These are phyloP conservation scores for Cytospora chrysosperma DNA, from an alignment of 2,329 filamentous ascomycete species.

Conservation along the genomic window DNA sequence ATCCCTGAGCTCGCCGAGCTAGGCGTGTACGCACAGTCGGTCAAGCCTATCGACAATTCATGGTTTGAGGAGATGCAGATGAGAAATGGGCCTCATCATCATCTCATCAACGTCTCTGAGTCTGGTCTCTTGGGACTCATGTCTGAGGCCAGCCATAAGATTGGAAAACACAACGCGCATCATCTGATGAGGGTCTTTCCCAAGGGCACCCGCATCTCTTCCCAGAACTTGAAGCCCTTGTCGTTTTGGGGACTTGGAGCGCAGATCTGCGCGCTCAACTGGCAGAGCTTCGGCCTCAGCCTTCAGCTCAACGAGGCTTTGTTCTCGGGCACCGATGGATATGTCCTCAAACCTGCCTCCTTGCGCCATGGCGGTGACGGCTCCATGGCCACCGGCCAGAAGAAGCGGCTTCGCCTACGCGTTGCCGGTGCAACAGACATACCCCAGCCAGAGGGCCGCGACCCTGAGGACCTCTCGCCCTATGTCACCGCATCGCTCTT, in stretches of 20 bases:
- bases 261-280: constrained; percentile 69
- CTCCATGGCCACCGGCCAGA: constrained; percentile 27
- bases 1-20: constrained; percentile 64
- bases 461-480: constrained; percentile 55
- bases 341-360: constrained; percentile 62
- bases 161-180: constrained; percentile 59
- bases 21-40: constrained; percentile 68
- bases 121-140: constrained; percentile 54
- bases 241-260: constrained; percentile 67
- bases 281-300: constrained; percentile 64
- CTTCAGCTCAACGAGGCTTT: constrained; percentile 69
- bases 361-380: constrained; percentile 57
- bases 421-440: constrained; percentile 63
- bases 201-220: constrained; percentile 67
- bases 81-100: constrained; percentile 60
- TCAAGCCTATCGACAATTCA: constrained; percentile 64
- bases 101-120: constrained; percentile 69
- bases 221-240: constrained; percentile 61
- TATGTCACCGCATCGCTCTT: constrained; percentile 66
- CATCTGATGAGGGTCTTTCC: constrained; percentile 71
- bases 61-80: constrained; percentile 57
- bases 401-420: constrained; percentile 53
- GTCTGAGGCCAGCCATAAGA: constrained; percentile 44
- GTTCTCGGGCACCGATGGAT: constrained; percentile 64
- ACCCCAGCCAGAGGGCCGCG: constrained; percentile 51